Evolutionary conservation across 2,329 filamentous ascomycete genomes (phyloP), one percentile per base, ranked within the genome.

Genomic region (Phialophora verrucosa): DNA sequence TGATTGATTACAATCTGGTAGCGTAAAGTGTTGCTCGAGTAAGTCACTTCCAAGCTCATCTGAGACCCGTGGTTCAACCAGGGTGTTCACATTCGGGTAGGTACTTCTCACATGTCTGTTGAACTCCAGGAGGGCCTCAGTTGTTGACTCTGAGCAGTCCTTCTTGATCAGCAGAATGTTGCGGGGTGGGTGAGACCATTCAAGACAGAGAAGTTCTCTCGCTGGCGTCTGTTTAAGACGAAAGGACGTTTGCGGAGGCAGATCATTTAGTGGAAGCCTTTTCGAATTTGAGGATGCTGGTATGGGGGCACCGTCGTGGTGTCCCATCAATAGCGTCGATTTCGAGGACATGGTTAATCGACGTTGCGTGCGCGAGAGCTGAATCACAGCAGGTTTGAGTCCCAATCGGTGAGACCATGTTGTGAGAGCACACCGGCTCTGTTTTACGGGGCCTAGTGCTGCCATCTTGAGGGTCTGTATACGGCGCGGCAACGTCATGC

Each of bases 61-160:
- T 2, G 94, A 93, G 17, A 93, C 87, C 57, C 88, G 84, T 2
- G 86, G 88, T 78, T 98, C 95, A 71, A 98, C 88, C 11, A 98
- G 87, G 57, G 98, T 83, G 73, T 92, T 90, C 69, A 93, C 87
- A 60, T 87, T 86, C 0, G 92, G 90, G 77, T 98, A 97, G 66
- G 92, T 91, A 68, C 83, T 84, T 71, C 88, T 87, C 65, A 97
- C 86, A 78, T 98, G 91, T 72, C 86, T 90, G 70, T 82, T 82
- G 73, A 88, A 88, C 72, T 88, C 85, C 66, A 87, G 74, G 44
- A 89, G 76, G 2, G 86, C 85, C 14, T 81, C 76, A 31, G 84
- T 86, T 59, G 88, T 84, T 31, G 78, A 77, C 2, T 82, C 79
- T 2, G 85, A 84, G 70, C 84, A 81, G 69, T 87, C 83, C 75